Base-by-base conservation (phyloP, 441 rosid species). In the Croton setiger region DNA sequence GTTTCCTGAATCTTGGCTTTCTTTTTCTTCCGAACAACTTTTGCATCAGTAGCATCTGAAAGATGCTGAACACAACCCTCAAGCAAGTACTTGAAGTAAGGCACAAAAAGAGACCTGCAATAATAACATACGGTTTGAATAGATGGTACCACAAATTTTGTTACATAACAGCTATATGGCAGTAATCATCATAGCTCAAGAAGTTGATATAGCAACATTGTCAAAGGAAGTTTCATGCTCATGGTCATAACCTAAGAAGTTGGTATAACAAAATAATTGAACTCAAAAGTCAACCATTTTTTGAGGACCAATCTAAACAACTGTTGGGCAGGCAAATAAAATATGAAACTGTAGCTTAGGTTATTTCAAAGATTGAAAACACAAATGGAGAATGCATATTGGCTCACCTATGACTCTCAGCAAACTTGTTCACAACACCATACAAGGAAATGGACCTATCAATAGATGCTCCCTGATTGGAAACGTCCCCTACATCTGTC, bases 51-150 rank as follows among this genome's bases (percentile, higher is more conserved):
- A 21, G 75, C 64, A 76, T 75, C 83, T 72, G 82, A 72, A 77
- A 96, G 98, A 77, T 85, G 87, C 36, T 70, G 78, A 60, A 87
- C 78, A 69, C 88, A 89, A 66, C 84, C 82, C 71, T 89, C 93
- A 49, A 87, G 88, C 79, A 96, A 52, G 73, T 82, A 83, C 76
- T 93, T 93, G 82, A 93, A 93, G 77, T 93, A 96, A 33, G 96
- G 97, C 44, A 96, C 98, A 76, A 93, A 93, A 56, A 96, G 80
- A 39, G 97, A 91, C 83, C 99, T 96, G 88, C 84, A 78, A 41
- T 60, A 37, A 65, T 69, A 52, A 76, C 65, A 37, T 63, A 74
- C 66, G 70, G 70, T 65, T 62, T 21, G 31, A 27, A 27, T 60
- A 43, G 36, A 14, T 15, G 9, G 23, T 27, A 27, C 31, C 31